Base-by-base conservation (phyloP, 495 filamentous ascomycete species). In the Penicillium crystallinum region DNA sequence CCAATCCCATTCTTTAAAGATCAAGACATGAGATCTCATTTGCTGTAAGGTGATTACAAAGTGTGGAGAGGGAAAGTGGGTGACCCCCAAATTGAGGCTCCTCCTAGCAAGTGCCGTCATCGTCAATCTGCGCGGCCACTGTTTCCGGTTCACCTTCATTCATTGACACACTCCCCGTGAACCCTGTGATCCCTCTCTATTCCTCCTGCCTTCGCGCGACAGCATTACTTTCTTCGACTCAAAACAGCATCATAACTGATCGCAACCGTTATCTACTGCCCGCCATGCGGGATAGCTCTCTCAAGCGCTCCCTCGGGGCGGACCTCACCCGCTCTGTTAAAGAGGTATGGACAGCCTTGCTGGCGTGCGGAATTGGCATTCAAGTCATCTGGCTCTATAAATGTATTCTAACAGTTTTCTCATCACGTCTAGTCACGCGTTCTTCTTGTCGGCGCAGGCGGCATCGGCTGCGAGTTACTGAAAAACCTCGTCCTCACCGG, bases 391-490 rank as follows among this genome's bases (percentile, higher is more conserved):
- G 31, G 23, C 36, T 18, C 19, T 47, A 21, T 27, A 46, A 46
- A 31, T 37, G 8, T n/a, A 31, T 51, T 17, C 56, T 66, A 40
- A 72, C 56, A 12, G 31, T 18, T 46, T 14, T 45, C 37, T 49
- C 18, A 29, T 17, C 36, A 31, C 34, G 7, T 36, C 21, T 75
- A 95, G 92, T 81, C 91, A 45, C 87, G 86, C 38, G 87, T 97
- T 27, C 76, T 99, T 19, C 88, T 99, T 75, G 91, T 99, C 39
- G 93, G 93, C 54, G 93, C 93, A 38, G 93, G 93, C 52, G 93
- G 93, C 36, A 97, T 99, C 64, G 93, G 93, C 51, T 99, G 93
- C 71, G 93, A 99, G 69, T 81, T 99, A 5, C 79, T 99, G 50
- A 99, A 99, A 77, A 95, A 97, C 71, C 85, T 99, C 49, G 89